These are phyloP conservation scores for Plasmodium fragile DNA, from an alignment of 169 alveolate species.

Conservation along the genomic window DNA sequence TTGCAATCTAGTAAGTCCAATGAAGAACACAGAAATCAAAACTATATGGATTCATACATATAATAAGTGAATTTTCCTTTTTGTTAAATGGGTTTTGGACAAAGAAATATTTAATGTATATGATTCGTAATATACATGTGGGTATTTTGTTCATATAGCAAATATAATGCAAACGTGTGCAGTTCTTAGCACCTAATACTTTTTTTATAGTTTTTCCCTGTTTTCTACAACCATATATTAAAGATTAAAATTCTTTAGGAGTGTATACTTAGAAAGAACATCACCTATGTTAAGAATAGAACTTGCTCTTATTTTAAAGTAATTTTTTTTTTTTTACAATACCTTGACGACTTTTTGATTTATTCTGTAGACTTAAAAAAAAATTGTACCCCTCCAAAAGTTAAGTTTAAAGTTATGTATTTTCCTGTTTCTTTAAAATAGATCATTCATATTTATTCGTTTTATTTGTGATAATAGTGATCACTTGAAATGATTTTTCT, in stretches of 20 bases:
- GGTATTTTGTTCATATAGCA: background rate
- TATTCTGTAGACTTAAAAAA: conserved; percentile 3
- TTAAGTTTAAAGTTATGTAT: background rate
- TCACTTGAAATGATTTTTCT: background rate
- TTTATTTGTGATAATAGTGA: background rate
- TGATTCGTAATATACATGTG: background rate
- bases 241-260: background rate
- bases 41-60: background rate
- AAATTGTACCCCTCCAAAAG: background rate
- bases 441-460: background rate
- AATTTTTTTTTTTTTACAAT: background rate
- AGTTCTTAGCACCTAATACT: background rate
- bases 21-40: background rate
- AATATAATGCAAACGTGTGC: conserved; percentile 40
- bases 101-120: conserved; percentile 13
- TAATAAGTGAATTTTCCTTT: conserved; percentile 4
- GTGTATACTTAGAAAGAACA: background rate
- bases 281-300: background rate
- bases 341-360: background rate
- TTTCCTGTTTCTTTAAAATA: background rate
- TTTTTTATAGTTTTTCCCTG: conserved; percentile 5
- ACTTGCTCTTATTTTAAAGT: background rate
- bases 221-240: background rate
- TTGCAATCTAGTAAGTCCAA: background rate
- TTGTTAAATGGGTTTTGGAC: background rate